A percentile compares a stretch with the other conserved stretches of the same genome.
These are phyloP conservation scores for Phycomyces nitens DNA, from an alignment of 192 early-diverging fungal genomes.

Conservation along the genomic window DNA sequence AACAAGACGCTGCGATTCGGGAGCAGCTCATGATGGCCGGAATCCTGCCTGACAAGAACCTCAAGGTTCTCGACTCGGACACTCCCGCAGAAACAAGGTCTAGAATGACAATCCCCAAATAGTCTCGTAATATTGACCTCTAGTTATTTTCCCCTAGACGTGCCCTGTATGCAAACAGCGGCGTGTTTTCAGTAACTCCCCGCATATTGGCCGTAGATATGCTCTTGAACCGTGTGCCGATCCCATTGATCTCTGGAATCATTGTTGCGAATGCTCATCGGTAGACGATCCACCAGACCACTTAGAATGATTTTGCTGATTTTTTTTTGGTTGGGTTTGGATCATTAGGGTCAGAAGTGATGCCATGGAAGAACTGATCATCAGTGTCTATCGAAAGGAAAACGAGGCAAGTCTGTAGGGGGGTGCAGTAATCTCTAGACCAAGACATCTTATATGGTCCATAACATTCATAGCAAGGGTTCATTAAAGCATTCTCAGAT, in stretches of 20 bases:
- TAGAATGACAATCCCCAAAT: too few species aligned
- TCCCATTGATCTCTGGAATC: slow-evolving; percentile 75
- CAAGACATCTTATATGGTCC: too few species aligned
- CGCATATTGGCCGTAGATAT: slow-evolving; percentile 89
- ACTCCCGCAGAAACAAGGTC: slow-evolving; percentile 57
- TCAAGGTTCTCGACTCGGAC: slow-evolving; percentile 53
- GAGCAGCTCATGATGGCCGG: slow-evolving; percentile 50
- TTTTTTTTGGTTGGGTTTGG: too few species aligned
- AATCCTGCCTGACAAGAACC: slow-evolving; percentile 24
- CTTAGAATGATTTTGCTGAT: too few species aligned
- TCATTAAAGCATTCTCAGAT: slow-evolving; percentile 94
- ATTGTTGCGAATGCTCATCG: slow-evolving; percentile 84
- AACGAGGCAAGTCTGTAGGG: slow-evolving; percentile 69
- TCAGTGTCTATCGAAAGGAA: slow-evolving; percentile 72
- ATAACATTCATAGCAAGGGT: slow-evolving; percentile 49
- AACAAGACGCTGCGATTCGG: slow-evolving; percentile 51
- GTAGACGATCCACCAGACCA: too few species aligned
- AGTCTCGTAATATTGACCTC: too few species aligned
- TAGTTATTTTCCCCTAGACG: too few species aligned
- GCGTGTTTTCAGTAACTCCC: slow-evolving; percentile 82
- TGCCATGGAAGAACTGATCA: slow-evolving; percentile 87
- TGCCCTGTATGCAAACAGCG: slow-evolving; percentile 75
- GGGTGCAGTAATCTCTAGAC: too few species aligned
- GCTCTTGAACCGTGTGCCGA: slow-evolving; percentile 72
- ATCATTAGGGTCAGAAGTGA: slow-evolving; percentile 33